phyloP scores from a whole-genome alignment of 2,329 filamentous ascomycete species.

The Hirsutella rhossiliensis region DNA sequence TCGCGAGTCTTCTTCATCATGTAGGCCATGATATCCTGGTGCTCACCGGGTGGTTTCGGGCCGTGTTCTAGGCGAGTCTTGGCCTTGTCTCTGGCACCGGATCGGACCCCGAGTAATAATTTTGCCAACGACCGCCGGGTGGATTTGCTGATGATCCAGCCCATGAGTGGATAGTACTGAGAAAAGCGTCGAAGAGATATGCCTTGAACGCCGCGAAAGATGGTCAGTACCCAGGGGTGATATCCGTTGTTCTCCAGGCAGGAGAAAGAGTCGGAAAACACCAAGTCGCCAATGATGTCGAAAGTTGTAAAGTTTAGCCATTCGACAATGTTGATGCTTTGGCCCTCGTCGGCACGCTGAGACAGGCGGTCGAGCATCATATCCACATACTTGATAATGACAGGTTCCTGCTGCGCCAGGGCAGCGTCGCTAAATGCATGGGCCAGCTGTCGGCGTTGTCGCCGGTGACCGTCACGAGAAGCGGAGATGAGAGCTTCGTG shows the following conservation, averaged over 20 bases:
- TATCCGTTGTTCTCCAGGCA: conserved; percentile 16
- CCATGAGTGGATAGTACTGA: conserved; percentile 2
- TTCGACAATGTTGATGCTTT: conserved; percentile 13
- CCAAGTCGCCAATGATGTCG: conserved; percentile 27
- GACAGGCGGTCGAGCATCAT: conserved; percentile 11
- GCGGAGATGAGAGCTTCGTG: conserved; percentile 7
- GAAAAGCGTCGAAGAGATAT: conserved; percentile 6
- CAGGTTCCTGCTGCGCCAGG: conserved; percentile 16
- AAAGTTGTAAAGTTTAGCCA: conserved; percentile 26
- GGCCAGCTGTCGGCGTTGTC: conserved; percentile 12
- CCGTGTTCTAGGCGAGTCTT: conserved; percentile 8
- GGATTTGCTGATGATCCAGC: neutral
- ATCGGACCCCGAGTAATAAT: conserved; percentile 4
- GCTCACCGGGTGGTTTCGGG: conserved; percentile 9
- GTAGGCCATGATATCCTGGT: conserved; percentile 13
- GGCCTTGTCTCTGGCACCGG: conserved; percentile 10
- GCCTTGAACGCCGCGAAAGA: conserved; percentile 8
- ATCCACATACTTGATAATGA: conserved; percentile 14
- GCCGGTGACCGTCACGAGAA: conserved; percentile 7
- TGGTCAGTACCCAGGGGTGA: conserved; percentile 13
- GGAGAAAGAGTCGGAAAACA: conserved; percentile 29
- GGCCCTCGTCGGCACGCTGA: conserved; percentile 4
- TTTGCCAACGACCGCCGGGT: neutral
- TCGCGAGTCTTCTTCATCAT: conserved; percentile 18
- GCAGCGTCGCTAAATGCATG: conserved; percentile 18